phyloP scores from a whole-genome alignment of 2,329 filamentous ascomycete genomes.

The Endocalyx cinctus region DNA sequence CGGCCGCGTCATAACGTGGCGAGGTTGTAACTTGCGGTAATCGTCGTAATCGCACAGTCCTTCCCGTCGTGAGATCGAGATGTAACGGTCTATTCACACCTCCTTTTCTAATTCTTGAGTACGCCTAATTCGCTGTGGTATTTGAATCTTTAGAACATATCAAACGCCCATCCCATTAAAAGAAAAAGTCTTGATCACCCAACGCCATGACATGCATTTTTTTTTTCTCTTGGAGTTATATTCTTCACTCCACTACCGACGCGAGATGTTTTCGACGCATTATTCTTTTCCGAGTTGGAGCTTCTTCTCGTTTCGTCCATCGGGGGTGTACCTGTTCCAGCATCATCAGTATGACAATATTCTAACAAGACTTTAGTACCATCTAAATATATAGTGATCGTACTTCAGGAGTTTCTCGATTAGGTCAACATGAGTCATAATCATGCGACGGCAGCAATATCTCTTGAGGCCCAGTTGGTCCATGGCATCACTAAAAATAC shows the following conservation, averaged over 20 bases:
- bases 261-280: slow-evolving; percentile 2
- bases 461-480: slow-evolving; percentile 88
- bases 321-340: slow-evolving; percentile 53
- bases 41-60: no score
- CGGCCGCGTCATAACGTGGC: no score
- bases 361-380: no score
- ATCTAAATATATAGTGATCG: slow-evolving; percentile 21
- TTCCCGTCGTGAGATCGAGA: no score
- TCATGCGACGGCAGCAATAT: slow-evolving; percentile 98
- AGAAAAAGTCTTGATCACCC: no score
- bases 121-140: no score
- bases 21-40: no score
- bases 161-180: no score
- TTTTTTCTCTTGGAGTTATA: slow-evolving; percentile 3
- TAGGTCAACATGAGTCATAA: slow-evolving; percentile 98
- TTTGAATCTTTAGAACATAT: no score
- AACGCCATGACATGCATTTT: background rate
- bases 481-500: slow-evolving; percentile 77
- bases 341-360: slow-evolving; percentile 10
- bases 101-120: no score
- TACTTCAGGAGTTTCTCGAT: slow-evolving; percentile 98
- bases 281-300: slow-evolving; percentile 32
- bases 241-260: slow-evolving; percentile 3
- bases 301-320: slow-evolving; percentile 61
- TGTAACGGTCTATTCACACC: no score